Base-by-base conservation (phyloP, 2,329 filamentous ascomycete genomes). In the Harringtonia lauricola region DNA sequence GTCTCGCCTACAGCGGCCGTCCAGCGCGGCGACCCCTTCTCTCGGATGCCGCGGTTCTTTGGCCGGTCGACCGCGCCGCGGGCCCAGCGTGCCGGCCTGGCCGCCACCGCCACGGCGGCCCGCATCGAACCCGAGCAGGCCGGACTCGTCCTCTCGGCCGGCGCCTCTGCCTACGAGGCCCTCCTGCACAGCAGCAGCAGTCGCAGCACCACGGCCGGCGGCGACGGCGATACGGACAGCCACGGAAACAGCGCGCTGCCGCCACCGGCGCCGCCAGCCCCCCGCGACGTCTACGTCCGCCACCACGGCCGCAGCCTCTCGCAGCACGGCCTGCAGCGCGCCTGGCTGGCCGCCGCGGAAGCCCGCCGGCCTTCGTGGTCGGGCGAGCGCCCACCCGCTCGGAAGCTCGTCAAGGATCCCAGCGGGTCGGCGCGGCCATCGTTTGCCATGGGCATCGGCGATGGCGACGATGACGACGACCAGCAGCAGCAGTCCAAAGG, bases 331-430 rank as follows among this genome's bases (percentile, higher is more conserved):
- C 30, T 39, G 14, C 48, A 47, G 9, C 46, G 48, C 8, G 34
- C 42, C 19, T 49, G 48, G 48, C 40, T 50, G 10, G 35, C 44
- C 7, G 46, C 43, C 4, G 42, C 47, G 62, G 49, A 67, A 53
- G 42, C 64, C 62, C 22, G 64, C 8, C 40, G 43, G 14, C 40
- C 44, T 17, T 42, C 43, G 30, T 45, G 43, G 45, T 41, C 42
- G 2, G 47, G 43, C 18, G 44, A 46, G 21, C 41, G 46, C 9
- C 51, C 40, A 15, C 42, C 44, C 14, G 41, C 44, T 13, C 48
- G 50, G 10, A 55, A 52, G 43, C 51, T 55, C 22, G 49, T 54
- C 41, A 54, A 55, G 43, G 52, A 53, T 12, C 51, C 49, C 9
- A 45, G 42, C 37, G 50, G 48, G 18, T 51, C 51, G 22, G 51